Base-by-base conservation (phyloP, 768 basidiomycete species). In the Suillus plorans region DNA sequence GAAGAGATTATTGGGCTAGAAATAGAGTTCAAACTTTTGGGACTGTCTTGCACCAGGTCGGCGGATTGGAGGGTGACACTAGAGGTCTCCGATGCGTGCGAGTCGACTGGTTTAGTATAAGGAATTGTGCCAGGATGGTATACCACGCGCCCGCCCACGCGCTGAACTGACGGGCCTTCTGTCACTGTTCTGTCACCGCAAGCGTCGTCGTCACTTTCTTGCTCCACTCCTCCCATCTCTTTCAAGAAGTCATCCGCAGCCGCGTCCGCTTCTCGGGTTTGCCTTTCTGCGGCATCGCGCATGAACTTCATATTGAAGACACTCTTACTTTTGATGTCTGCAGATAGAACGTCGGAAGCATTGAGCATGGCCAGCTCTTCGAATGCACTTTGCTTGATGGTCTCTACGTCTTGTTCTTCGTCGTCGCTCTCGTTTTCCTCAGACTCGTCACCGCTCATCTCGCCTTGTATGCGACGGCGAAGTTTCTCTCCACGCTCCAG, bases 221-320 rank as follows among this genome's bases (percentile, higher is more conserved):
- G 74, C 5, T 72, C 73, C 20, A 78, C 75, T 49, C 77, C 74
- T 41, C 85, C 86, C 71, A 97, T 80, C 70, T 94, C 92, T 67
- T 80, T 80, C 66, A 87, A 78, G 65, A 97, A 87, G 69, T 92
- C 90, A 63, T 92, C 91, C 5, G 84, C 87, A 67, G 87, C 83
- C 63, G 82, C 82, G 64, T 89, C 81, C 1, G 85, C 86, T 61
- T 82, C 81, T 10, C 31, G 71, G 74, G 79, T 69, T 84, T 89
- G 84, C 67, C 93, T 82, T 5, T 85, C 86, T 80, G 91, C 88
- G 0, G 94, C 96, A 55, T 95, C 90, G 75, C 91, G 90, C 97
- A 99, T 99, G 78, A 99, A 99, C 79, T 97, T 98, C 97, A 99
- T 98, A 67, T 87, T 84, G 74, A 97, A 91, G 12, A 98, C 84